phyloP scores from a whole-genome alignment of 371 early-diverging fungal species.

The Syncephalastrum contaminatum region DNA sequence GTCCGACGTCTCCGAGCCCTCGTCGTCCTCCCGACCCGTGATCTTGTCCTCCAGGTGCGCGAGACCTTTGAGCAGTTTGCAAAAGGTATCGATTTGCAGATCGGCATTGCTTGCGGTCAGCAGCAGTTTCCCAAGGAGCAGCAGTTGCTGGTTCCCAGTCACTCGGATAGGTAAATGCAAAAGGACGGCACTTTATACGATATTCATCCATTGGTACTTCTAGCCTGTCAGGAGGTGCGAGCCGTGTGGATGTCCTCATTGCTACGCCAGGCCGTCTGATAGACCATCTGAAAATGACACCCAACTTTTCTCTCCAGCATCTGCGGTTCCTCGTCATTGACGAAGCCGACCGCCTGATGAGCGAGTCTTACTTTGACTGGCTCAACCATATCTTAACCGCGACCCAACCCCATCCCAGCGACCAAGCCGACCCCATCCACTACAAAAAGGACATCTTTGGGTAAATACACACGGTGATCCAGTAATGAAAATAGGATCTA shows the following conservation, averaged over 20 bases:
- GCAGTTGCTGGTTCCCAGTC: constrained; percentile 57
- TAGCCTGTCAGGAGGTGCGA: constrained; percentile 57
- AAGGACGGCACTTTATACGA: neutral
- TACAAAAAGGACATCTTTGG: constrained; percentile 27
- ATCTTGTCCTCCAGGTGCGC: constrained; percentile 84
- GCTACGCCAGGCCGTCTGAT: constrained; percentile 95
- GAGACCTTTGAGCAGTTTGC: constrained; percentile 78
- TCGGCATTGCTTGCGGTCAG: constrained; percentile 75
- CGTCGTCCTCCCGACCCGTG: constrained; percentile 89
- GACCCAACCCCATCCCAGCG: constrained; percentile 50
- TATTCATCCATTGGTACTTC: neutral
- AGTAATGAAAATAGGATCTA: too few species aligned
- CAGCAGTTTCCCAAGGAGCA: constrained; percentile 82
- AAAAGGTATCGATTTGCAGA: constrained; percentile 70
- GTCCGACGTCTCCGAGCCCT: constrained; percentile 82
- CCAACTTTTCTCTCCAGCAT: constrained; percentile 88
- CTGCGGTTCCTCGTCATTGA: constrained; percentile 89
- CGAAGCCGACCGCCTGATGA: constrained; percentile 96
- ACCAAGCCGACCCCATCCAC: constrained; percentile 9
- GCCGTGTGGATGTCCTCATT: constrained; percentile 88
- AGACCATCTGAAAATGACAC: constrained; percentile 85
- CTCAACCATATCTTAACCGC: constrained; percentile 79
- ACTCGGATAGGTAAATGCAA: constrained; percentile 28
- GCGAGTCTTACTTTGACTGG: constrained; percentile 94
- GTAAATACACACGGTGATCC: constrained; percentile 12